Conservation (phyloP, 805 yeast genomes). For the Yamadazyma nakazawae region DNA sequence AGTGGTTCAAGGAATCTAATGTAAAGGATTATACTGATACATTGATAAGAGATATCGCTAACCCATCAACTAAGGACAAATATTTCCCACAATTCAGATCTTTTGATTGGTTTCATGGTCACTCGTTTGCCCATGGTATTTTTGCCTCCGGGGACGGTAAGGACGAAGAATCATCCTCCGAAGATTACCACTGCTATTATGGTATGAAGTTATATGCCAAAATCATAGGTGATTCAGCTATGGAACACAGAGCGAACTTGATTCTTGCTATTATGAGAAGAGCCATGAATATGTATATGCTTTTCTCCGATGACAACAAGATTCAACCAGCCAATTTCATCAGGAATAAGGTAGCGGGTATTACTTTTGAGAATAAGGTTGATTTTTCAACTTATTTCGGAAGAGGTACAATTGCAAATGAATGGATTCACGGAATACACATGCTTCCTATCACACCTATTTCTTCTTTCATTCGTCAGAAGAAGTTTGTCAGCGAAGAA, state of each 20-base stretch:
- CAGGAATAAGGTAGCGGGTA: slow-evolving; percentile 68
- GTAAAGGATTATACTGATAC: slow-evolving; percentile 52
- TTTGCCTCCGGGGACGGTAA: slow-evolving; percentile 71
- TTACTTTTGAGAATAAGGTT: slow-evolving; percentile 66
- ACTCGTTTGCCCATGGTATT: slow-evolving; percentile 76
- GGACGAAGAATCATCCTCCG: slow-evolving; percentile 72
- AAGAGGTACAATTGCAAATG: slow-evolving; percentile 49
- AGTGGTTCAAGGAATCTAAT: slow-evolving; percentile 31
- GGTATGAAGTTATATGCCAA: slow-evolving; percentile 66
- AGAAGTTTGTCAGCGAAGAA: slow-evolving; percentile 57
- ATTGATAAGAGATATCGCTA: slow-evolving; percentile 65
- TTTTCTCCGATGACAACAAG: slow-evolving; percentile 50
- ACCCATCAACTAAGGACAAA: slow-evolving; percentile 50
- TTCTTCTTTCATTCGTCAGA: slow-evolving; percentile 56
- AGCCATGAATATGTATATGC: slow-evolving; percentile 55
- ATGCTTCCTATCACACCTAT: slow-evolving; percentile 72
- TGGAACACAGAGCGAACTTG: slow-evolving; percentile 54
- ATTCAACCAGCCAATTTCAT: slow-evolving; percentile 56
- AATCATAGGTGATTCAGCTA: slow-evolving; percentile 48
- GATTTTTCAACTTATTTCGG: slow-evolving; percentile 78
- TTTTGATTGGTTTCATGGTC: slow-evolving; percentile 76
- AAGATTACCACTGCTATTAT: slow-evolving; percentile 69
- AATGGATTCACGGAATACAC: slow-evolving; percentile 77
- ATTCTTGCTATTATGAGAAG: slow-evolving; percentile 58
- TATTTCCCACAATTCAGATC: slow-evolving; percentile 65